A percentile compares a stretch with the other conserved stretches of the same genome.
These are phyloP conservation scores for Penicillium steckii DNA, from an alignment of 495 filamentous ascomycete species.

Conservation along the genomic window DNA sequence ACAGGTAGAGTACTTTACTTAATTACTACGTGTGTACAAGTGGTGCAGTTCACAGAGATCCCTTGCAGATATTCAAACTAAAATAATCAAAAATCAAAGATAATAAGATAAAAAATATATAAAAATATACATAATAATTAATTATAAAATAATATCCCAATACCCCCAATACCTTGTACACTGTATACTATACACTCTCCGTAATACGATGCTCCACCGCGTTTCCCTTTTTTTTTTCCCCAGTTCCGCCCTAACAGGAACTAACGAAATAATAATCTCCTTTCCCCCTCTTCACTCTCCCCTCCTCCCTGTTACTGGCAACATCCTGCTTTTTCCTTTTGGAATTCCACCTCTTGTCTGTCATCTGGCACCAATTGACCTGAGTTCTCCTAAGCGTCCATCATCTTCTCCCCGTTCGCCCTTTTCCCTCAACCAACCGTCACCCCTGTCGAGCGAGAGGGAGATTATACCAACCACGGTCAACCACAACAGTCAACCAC, in stretches of 20 bases:
- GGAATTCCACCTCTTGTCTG: background rate
- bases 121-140: background rate
- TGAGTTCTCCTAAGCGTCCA: background rate
- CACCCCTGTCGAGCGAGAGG: background rate
- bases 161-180: no score
- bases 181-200: background rate
- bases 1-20: background rate
- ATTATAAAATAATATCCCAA: background rate
- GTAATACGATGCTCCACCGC: slow-evolving; percentile 15
- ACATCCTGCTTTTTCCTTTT: background rate
- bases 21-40: background rate
- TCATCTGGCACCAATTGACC: background rate
- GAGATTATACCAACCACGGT: no score
- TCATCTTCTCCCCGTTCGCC: background rate
- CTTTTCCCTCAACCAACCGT: background rate
- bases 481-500: no score
- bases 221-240: slow-evolving; percentile 16
- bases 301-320: slow-evolving; percentile 2
- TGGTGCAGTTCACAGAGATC: background rate
- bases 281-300: slow-evolving; percentile 1
- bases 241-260: slow-evolving; percentile 20
- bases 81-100: no score
- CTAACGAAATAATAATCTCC: slow-evolving; percentile 26
- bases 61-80: no score
- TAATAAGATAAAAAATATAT: background rate